Percentiles rank a stretch among this genome's conserved stretches.
These are phyloP conservation scores for Epicoccum nigrum DNA, from an alignment of 2,329 filamentous ascomycete species.

Conservation along the genomic window DNA sequence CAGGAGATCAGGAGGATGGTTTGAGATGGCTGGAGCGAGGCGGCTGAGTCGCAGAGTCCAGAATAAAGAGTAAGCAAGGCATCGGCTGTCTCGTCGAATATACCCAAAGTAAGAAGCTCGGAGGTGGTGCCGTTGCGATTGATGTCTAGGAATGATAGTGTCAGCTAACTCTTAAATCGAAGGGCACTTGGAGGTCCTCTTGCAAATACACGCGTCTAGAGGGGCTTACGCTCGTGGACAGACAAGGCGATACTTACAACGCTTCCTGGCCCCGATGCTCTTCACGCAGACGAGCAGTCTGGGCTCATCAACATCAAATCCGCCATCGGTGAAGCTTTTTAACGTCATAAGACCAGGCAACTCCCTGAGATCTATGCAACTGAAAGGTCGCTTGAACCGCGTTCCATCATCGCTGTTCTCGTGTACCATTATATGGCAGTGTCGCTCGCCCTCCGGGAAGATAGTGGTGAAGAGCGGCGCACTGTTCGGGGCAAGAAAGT, in stretches of 20 bases:
- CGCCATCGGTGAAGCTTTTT: conserved; percentile 60
- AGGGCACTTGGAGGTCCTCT: too few relatives aligned
- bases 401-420: conserved; percentile 53
- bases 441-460: conserved; percentile 62
- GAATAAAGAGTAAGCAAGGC: conserved; percentile 63
- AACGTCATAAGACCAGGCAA: conserved; percentile 63
- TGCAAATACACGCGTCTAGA: too few relatives aligned
- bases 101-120: conserved; percentile 56
- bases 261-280: conserved; percentile 61
- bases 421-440: conserved; percentile 61
- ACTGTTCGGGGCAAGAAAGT: conserved; percentile 48
- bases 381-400: conserved; percentile 56
- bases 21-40: conserved; percentile 54
- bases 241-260: conserved; percentile 38
- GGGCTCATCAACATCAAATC: conserved; percentile 58
- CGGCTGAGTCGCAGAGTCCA: conserved; percentile 54
- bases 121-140: conserved; percentile 55
- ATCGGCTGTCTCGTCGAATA: conserved; percentile 65
- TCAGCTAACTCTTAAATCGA: background rate
- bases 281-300: conserved; percentile 65
- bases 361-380: conserved; percentile 44
- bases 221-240: too few relatives aligned
- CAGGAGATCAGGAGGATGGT: conserved; percentile 59
- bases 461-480: conserved; percentile 62
- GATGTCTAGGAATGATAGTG: conserved; percentile 43